A percentile compares a stretch with the other conserved stretches of the same genome.
Evolutionary conservation across 2,329 filamentous ascomycete genomes (phyloP).

Genomic region (Pestalotiopsis sp.): DNA sequence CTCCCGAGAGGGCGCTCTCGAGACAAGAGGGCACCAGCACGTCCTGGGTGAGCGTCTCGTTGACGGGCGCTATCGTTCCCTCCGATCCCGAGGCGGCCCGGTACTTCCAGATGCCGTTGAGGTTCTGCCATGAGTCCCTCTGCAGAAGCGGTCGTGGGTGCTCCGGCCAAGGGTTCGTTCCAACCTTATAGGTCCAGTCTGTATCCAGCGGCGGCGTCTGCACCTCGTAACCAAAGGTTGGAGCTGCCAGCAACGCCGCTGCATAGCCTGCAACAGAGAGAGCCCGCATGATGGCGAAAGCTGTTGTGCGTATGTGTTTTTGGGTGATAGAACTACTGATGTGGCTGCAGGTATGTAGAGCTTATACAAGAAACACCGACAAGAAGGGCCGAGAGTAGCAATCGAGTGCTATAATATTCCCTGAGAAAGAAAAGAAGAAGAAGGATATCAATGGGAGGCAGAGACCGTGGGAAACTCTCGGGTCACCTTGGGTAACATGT

Average conservation of each 20-base stretch:
- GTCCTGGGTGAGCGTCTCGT: constrained; percentile 37
- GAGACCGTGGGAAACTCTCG: not conserved
- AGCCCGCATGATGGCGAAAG: not conserved
- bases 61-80: constrained; percentile 22
- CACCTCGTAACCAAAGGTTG: constrained; percentile 23
- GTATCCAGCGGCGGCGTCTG: constrained; percentile 47
- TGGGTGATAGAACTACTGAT: not conserved
- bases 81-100: constrained; percentile 33
- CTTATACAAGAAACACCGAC: not conserved
- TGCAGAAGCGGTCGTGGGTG: constrained; percentile 60
- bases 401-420: not conserved
- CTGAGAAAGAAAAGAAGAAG: not conserved
- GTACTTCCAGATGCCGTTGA: constrained; percentile 64
- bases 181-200: constrained; percentile 54
- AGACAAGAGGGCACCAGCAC: constrained; percentile 47
- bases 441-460: not conserved
- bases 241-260: constrained; percentile 13
- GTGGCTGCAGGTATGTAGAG: not conserved
- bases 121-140: constrained; percentile 55
- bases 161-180: constrained; percentile 58
- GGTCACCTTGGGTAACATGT: not conserved
- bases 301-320: not conserved
- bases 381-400: not conserved
- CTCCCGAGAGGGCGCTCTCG: constrained; percentile 50
- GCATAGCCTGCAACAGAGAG: constrained; percentile 12